phyloP scores from a whole-genome alignment of 2,329 filamentous ascomycete genomes.

The Diaporthe citrichinensis region DNA sequence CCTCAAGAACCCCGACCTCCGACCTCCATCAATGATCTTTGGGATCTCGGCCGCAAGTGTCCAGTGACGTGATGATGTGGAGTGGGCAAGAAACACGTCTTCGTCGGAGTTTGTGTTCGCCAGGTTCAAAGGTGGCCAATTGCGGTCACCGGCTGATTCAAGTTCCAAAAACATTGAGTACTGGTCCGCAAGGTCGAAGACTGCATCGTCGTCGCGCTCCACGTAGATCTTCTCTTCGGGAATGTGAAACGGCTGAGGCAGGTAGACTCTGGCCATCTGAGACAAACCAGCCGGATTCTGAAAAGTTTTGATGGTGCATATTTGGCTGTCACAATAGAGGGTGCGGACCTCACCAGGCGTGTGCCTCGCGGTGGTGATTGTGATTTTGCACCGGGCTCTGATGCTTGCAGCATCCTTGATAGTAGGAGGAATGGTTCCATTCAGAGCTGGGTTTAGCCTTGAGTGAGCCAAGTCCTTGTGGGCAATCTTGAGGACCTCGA shows the following conservation, averaged over 20 bases:
- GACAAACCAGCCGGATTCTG: conserved; percentile 62
- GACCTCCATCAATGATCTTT: conserved; percentile 57
- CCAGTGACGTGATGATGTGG: conserved; percentile 51
- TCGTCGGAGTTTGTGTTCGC: conserved; percentile 47
- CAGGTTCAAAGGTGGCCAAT: conserved; percentile 67
- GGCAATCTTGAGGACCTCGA: conserved; percentile 67
- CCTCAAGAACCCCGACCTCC: conserved; percentile 50
- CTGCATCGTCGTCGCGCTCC: conserved; percentile 61
- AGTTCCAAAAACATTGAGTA: conserved; percentile 68
- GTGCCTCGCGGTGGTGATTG: conserved; percentile 51
- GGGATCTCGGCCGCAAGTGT: conserved; percentile 58
- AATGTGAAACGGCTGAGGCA: conserved; percentile 65
- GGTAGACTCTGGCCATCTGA: conserved; percentile 62
- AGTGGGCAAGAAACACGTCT: conserved; percentile 46
- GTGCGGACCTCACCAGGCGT: conserved; percentile 56
- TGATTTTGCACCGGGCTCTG: conserved; percentile 60
- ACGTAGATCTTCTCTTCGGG: conserved; percentile 66
- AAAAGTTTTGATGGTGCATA: conserved; percentile 66
- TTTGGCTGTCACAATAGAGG: conserved; percentile 68
- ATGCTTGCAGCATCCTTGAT: conserved; percentile 53
- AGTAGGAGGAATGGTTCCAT: conserved; percentile 53
- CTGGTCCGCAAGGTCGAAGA: conserved; percentile 62
- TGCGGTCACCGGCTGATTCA: conserved; percentile 62
- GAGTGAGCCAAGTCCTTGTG: conserved; percentile 62
- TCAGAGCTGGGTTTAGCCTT: conserved; percentile 53